These are phyloP conservation scores for Irpex sp. DNA, from an alignment of 1,284 basidiomycete genomes.

Conservation along the genomic window DNA sequence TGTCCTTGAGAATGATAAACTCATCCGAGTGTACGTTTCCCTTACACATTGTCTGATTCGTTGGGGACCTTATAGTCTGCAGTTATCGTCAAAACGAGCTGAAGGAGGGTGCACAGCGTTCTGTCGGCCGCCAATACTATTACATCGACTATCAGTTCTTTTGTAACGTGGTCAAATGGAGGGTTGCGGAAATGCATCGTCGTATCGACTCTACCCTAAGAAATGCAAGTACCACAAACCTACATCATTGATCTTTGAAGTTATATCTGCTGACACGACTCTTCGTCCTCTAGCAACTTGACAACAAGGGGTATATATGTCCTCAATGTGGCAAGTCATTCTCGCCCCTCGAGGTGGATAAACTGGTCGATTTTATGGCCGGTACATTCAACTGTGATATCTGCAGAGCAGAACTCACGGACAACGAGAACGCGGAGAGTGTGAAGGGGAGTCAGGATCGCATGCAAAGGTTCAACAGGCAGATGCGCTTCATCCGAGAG, in stretches of 20 bases:
- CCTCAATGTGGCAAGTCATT: constrained; percentile 86
- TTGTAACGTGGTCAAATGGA: constrained; percentile 97
- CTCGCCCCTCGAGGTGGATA: constrained; percentile 83
- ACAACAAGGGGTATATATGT: constrained; percentile 95
- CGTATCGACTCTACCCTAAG: constrained; percentile 86
- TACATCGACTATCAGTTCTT: constrained; percentile 96
- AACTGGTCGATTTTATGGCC: constrained; percentile 66
- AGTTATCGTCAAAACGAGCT: constrained; percentile 86
- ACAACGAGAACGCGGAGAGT: constrained; percentile 90
- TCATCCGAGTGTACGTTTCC: constrained; percentile 74
- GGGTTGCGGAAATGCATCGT: constrained; percentile 91
- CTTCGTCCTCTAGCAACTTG: constrained; percentile 66
- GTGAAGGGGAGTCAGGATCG: constrained; percentile 85
- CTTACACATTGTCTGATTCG: background rate
- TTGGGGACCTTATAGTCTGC: constrained; percentile 2
- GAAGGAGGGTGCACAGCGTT: constrained; percentile 78
- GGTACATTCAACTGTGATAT: constrained; percentile 75
- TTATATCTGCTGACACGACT: background rate
- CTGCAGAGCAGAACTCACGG: constrained; percentile 77
- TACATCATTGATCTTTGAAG: too few species aligned
- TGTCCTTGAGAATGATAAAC: constrained; percentile 78
- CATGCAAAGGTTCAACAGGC: constrained; percentile 93
- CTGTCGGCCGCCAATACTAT: constrained; percentile 86
- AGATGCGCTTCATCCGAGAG: constrained; percentile 85
- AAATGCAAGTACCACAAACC: constrained; percentile 50